Base-by-base conservation (phyloP, 2,329 filamentous ascomycete genomes). In the Mycosphaerella sp. region DNA sequence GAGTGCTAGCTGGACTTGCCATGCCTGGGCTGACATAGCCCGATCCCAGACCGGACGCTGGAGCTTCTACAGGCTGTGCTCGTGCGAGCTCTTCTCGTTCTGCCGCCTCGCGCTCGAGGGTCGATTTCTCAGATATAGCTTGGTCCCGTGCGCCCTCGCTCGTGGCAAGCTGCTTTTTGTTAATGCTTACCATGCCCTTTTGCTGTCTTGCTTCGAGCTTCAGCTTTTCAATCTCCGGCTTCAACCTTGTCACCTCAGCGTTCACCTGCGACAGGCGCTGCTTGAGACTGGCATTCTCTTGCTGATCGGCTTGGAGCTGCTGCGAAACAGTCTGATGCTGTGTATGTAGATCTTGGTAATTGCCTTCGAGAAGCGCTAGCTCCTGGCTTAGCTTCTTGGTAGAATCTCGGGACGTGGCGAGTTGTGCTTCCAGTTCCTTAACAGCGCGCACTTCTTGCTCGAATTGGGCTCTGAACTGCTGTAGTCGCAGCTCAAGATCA, bases 111-210 rank as follows among this genome's bases (percentile, higher is more conserved):
- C 76, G 69, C 85, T 92, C 53, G 83, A 85, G 79, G 48, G 82
- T 83, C 55, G 84, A 84, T 43, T 86, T 85, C 70, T 97, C 92
- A 1, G 77, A 75, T 74, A 90, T 91, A 39, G 95, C 76, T 75
- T 89, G 92, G 57, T 97, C 92, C 32, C 88, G 82, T 70, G 97
- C 92, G 45, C 81, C 82, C 71, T 98, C 93, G 54, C 86, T 89
- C 0, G 91, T 96, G 36, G 86, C 82, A 56, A 97, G 77, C 73
- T 98, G 93, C 75, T 98, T 98, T 78, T 95, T 97, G 75, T 96
- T 96, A 74, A 98, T 98, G 42, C 93, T 91, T 31, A 95, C 92
- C 61, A 97, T 78, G 14, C 93, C 93, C 74, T 95, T 97, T 68
- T 97, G 91, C 70, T 97, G 93, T 41, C 93, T 84, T 26, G 90